Base-by-base conservation (phyloP, 139 green algal species). In the Gonium pectorale region DNA sequence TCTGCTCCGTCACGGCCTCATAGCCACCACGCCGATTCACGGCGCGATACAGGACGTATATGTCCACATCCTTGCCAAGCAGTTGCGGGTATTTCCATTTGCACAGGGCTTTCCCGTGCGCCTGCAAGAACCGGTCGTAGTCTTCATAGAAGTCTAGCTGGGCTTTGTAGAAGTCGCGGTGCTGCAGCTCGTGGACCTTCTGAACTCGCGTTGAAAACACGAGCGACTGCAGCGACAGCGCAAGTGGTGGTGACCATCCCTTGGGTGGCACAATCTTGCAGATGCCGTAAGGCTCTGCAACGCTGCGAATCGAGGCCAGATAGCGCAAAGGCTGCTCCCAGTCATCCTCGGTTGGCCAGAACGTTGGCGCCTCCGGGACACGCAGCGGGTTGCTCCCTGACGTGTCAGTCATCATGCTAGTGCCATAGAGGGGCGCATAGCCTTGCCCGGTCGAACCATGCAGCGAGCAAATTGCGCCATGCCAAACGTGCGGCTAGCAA, bases 181-280 rank as follows among this genome's bases (percentile, higher is more conserved):
- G 54, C 81, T 96, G 92, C 68, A 98, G 91, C 88, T 98, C 89
- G 79, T 98, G 90, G 31, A 98, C 90, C 2, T 87, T 86, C 88
- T 98, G 96, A 29, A 96, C 81, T 0, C 92, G 89, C 9, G 94
- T 98, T 7, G 87, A 75, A 86, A 98, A 97, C 43, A 80, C 81
- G 40, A 96, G 92, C 37, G 17, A 62, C 3, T 75, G 26, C 17
- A 77, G 83, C 89, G 96, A 83, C 5, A 98, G 77, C 19, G 89
- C 88, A 77, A 94, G 97, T 0, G 89, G 91, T 17, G 92, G 90
- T 19, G 86, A 70, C 92, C 92, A 98, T 41, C 85, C 87, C 1
- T 80, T 44, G 1, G 96, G 96, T 19, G 94, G 95, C 3, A 96
- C 79, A n/a, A 97, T 94, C 68, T 95, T 93, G 73, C 90, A 95